Conservation (phyloP, 306 rosid genomes). For the Cucurbita argyrosperma region DNA sequence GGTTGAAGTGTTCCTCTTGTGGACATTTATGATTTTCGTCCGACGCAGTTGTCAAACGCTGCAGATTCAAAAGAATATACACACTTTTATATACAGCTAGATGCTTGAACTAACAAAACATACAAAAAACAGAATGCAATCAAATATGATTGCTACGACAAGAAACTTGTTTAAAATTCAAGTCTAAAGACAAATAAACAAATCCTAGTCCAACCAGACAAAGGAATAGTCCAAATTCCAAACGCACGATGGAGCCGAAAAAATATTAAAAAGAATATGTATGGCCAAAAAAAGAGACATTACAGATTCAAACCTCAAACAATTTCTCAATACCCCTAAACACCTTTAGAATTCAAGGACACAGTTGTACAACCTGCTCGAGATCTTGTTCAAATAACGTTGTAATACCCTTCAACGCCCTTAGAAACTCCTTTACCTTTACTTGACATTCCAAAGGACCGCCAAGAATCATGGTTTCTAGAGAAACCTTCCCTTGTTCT, state of each 20-base stretch:
- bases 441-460: not conserved
- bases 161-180: not conserved
- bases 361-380: too few species aligned
- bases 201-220: not conserved
- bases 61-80: not conserved
- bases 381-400: not conserved
- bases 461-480: not conserved
- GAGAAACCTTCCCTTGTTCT: not conserved
- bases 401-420: not conserved
- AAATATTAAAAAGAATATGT: too few species aligned
- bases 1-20: conserved; percentile 28
- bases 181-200: not conserved
- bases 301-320: not conserved
- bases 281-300: not conserved
- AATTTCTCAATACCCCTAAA: not conserved
- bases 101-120: not conserved
- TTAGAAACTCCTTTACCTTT: not conserved
- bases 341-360: not conserved
- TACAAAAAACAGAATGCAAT: not conserved
- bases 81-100: not conserved
- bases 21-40: conserved; percentile 17
- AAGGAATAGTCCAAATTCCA: not conserved
- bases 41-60: not conserved
- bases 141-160: not conserved
- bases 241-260: not conserved